These are phyloP conservation scores for Fusarium incarnatum DNA, from an alignment of 2,329 filamentous ascomycete genomes.

Conservation along the genomic window DNA sequence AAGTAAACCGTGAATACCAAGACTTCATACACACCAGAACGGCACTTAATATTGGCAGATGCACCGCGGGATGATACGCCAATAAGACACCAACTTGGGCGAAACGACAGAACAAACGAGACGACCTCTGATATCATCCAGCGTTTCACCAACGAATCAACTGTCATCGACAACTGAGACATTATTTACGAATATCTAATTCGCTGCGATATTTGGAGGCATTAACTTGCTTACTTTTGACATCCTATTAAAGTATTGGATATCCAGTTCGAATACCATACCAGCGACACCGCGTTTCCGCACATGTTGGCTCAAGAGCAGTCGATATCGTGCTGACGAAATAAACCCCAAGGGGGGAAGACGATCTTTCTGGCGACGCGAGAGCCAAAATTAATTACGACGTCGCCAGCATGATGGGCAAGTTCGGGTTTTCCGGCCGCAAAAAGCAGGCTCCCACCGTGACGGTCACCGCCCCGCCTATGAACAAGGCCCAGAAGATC, in stretches of 20 bases:
- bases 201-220: constrained; percentile 2
- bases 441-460: constrained; percentile 47
- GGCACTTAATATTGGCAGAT: background rate
- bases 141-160: constrained; percentile 5
- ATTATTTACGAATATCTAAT: background rate
- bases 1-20: constrained; percentile 1
- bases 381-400: constrained; percentile 8
- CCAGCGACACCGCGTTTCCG: constrained; percentile 23
- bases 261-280: background rate
- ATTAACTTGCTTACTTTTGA: background rate
- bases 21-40: constrained; percentile 8
- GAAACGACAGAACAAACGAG: constrained; percentile 16
- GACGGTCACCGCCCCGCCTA: constrained; percentile 44
- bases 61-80: constrained; percentile 18
- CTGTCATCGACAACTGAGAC: constrained; percentile 8
- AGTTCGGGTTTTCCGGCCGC: constrained; percentile 46
- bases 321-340: constrained; percentile 36
- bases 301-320: constrained; percentile 42
- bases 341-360: constrained; percentile 37
- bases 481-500: constrained; percentile 47
- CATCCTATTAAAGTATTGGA: background rate
- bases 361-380: constrained; percentile 25
- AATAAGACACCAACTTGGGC: constrained; percentile 11
- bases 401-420: constrained; percentile 41
- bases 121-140: constrained; percentile 12